Percentiles rank a stretch among this genome's conserved stretches.
Conservation (phyloP, 2,329 filamentous ascomycete genomes). For the Geosmithia flava region DNA sequence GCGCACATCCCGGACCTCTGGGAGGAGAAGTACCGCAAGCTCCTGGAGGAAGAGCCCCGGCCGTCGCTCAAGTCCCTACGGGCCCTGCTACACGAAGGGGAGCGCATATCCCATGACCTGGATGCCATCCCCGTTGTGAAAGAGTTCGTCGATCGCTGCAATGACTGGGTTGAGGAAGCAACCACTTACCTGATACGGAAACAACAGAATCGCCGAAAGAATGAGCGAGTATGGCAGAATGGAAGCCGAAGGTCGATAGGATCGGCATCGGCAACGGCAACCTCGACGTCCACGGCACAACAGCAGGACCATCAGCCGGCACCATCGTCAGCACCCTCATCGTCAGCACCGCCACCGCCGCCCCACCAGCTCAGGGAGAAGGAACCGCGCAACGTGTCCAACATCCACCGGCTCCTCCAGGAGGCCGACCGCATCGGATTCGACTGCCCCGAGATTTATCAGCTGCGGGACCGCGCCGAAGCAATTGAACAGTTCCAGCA, state of each 20-base stretch:
- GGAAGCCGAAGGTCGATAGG: constrained; percentile 57
- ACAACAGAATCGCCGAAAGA: constrained; percentile 93
- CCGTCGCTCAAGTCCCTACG: constrained; percentile 81
- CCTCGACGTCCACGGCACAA: constrained; percentile 7
- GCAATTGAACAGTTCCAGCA: constrained; percentile 77
- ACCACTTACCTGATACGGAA: constrained; percentile 94
- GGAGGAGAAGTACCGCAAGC: constrained; percentile 79
- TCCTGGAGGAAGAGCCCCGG: constrained; percentile 71
- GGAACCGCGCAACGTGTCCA: constrained; percentile 71
- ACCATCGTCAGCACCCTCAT: too few species aligned
- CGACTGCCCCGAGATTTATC: constrained; percentile 80
- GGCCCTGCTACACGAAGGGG: constrained; percentile 77
- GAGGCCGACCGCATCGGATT: constrained; percentile 83
- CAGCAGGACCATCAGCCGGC: constrained; percentile 40
- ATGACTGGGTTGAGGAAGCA: constrained; percentile 96
- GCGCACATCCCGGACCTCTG: constrained; percentile 76
- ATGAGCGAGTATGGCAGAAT: constrained; percentile 74
- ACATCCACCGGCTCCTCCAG: constrained; percentile 72
- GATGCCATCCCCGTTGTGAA: constrained; percentile 70
- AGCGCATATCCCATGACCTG: constrained; percentile 87
- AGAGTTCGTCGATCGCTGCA: constrained; percentile 89
- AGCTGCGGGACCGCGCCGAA: constrained; percentile 73
- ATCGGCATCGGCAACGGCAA: constrained; percentile 7
- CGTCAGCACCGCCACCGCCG: too few species aligned
- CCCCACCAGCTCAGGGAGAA: constrained; percentile 39